Evolutionary conservation across 2,329 filamentous ascomycete species (phyloP), one percentile per base, ranked within the genome.

Genomic region (Cladobotryum mycophilum): DNA sequence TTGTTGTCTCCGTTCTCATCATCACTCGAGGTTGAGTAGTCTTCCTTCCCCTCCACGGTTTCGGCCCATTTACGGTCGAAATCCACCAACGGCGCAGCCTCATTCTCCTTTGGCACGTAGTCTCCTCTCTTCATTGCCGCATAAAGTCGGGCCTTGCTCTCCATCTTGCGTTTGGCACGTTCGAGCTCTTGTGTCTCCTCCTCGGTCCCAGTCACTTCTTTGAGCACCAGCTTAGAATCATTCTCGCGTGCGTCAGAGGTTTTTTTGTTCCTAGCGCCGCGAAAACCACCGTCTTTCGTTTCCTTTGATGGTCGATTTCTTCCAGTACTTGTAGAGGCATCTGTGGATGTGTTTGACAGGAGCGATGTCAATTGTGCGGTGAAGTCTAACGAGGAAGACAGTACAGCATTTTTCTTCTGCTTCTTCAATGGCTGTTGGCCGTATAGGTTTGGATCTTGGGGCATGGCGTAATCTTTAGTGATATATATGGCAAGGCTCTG

Each of bases 41-140:
- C 83, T 37, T 81, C 75, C n/a, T 66, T 64, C 20, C 66, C 61
- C 54, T 64, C 85, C 49, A 83, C 74, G 20, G 74, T 72, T 63
- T 95, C 88, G 0, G 86, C 89, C 91, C 93, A 97, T 71, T 97
- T 99, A 54, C 86, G 79, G 69, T 97, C 93, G 67, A 99, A 99
- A 70, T 99, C 92, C 3, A 99, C 86, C 22, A 95, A 79, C 20
- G 80, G 78, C 58, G 84, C 81, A 40, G 80, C 73, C 59, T 81
- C 74, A 63, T 85, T 80, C 57, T 87, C 80, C 49, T 78, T 78
- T 14, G 79, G 75, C n/a, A 88, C 74, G 67, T 88, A 84, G 63
- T 95, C 85, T n/a, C 92, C 91, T 34, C 88, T 80, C 69, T 95
- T 95, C 82, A 99, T 85, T 36, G 88, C 87, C 6, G 87, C 84